Conservation (phyloP, 2,329 filamentous ascomycete species). For the Aspergillus aculeatus region DNA sequence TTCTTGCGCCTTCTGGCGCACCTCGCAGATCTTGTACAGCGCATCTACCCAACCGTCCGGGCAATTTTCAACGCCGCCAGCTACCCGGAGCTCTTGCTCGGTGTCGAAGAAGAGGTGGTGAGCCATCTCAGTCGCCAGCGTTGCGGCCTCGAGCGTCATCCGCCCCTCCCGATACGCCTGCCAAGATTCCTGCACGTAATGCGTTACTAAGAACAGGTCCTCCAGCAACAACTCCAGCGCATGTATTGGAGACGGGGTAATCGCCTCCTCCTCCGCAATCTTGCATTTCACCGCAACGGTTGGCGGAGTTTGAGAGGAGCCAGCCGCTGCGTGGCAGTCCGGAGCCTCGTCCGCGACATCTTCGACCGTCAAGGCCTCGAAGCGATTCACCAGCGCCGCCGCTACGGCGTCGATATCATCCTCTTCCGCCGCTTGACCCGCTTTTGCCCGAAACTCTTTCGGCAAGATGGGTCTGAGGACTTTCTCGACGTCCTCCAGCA, state of each 20-base stretch:
- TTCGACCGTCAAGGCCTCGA: neutral
- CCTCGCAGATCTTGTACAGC: neutral
- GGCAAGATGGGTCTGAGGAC: neutral
- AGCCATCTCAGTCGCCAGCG: neutral
- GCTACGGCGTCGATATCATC: neutral
- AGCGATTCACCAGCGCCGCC: neutral
- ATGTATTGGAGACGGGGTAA: neutral
- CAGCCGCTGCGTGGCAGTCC: neutral
- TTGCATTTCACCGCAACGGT: neutral
- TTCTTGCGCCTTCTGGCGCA: neutral
- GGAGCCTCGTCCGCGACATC: neutral
- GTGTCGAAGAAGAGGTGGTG: neutral
- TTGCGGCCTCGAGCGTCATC: neutral
- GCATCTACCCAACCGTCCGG: neutral
- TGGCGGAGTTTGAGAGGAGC: neutral
- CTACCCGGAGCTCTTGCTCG: neutral
- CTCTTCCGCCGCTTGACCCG: neutral
- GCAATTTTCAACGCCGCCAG: no score
- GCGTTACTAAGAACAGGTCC: neutral
- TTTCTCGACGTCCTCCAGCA: neutral
- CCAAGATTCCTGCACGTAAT: neutral
- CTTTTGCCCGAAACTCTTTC: neutral
- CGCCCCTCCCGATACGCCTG: neutral
- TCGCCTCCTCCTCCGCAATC: no score
- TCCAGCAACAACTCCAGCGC: neutral